A percentile compares a stretch with the other conserved stretches of the same genome.
phyloP scores from a whole-genome alignment of 257 asterid species.

The Jacaranda mimosifolia region DNA sequence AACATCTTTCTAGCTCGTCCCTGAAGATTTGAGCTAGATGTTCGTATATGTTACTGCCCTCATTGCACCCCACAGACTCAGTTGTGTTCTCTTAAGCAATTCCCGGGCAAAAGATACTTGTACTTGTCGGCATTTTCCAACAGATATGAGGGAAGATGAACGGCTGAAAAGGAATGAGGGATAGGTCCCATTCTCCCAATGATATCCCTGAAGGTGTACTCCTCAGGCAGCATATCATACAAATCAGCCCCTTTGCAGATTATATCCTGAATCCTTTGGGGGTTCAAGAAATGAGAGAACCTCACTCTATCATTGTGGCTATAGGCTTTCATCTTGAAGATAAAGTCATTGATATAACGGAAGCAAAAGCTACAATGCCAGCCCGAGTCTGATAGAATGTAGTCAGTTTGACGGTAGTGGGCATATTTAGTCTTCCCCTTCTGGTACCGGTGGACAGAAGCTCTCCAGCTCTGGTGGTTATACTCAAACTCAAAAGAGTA shows the following conservation, averaged over 20 bases:
- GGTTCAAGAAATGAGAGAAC: slow-evolving; percentile 48
- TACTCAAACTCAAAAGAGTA: slow-evolving; percentile 51
- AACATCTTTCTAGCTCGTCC: background rate
- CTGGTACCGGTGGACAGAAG: slow-evolving; percentile 49
- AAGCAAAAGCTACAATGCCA: slow-evolving; percentile 66
- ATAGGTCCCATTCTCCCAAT: slow-evolving; percentile 54
- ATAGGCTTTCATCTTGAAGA: slow-evolving; percentile 60
- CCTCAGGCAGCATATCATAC: slow-evolving; percentile 57
- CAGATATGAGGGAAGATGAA: slow-evolving; percentile 49
- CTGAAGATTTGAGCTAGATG: background rate
- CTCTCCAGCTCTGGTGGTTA: slow-evolving; percentile 48
- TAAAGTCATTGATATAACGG: slow-evolving; percentile 43
- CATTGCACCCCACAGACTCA: background rate
- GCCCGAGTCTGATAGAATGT: slow-evolving; percentile 47
- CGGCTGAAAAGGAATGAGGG: slow-evolving; percentile 51
- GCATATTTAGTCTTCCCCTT: slow-evolving; percentile 49
- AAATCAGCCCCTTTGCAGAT: slow-evolving; percentile 54
- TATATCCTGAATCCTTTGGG: slow-evolving; percentile 53
- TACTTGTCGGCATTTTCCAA: slow-evolving; percentile 48
- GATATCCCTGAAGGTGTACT: slow-evolving; percentile 56
- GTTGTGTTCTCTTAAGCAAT: slow-evolving; percentile 43
- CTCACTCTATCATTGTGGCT: slow-evolving; percentile 55
- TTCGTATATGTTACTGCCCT: background rate
- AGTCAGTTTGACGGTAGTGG: slow-evolving; percentile 52
- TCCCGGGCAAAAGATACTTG: slow-evolving; percentile 53